Evolutionary conservation across 208 protist species (phyloP), one percentile per base, ranked within the genome.

Genomic region (Herpetomonas samuelpessoai): DNA sequence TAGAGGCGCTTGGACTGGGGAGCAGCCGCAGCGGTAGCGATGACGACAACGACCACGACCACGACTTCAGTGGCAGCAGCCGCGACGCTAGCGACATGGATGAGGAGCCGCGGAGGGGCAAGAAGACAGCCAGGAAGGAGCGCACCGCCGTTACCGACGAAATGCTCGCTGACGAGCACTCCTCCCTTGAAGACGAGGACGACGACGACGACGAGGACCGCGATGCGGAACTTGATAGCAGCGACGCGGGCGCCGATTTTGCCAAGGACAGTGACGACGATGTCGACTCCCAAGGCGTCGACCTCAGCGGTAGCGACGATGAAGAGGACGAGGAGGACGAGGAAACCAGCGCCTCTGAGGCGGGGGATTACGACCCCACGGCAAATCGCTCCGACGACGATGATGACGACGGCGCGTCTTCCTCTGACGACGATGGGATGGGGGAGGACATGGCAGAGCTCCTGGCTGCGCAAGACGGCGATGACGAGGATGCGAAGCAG

Each of bases 401-500:
- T 2, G 54, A 66, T 6, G 47, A 65, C 0, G 29, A 39, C 7
- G 59, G 19, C 56, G 59, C 18, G 57, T 62, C 2, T 61, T 74
- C 25, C 65, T 80, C n/a, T n/a, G 55, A 74, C 0, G 62, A 74
- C 16, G 70, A 88, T 62, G 79, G 79, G 46, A 74, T 87, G 69
- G 76, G 62, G 3, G 75, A 87, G 0, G 76, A 88, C 49, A 87
- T 88, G 79, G 52, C 67, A 29, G 74, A 86, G 38, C 69, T 90
- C 25, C 63, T 91, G 4, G 61, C 53, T 2, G 71, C 56, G 19
- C 44, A 79, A 45, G 81, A 70, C 2, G 35, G 35, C 35, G 35
- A 41, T 41, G 60, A 72, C 10, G 71, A 80, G 22, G 58, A 46
- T 10, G 66, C 70, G 35, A 57, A 64, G 12, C 48, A 52, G 26